These are phyloP conservation scores for Aphanomyces invadans DNA, from an alignment of 352 stramenopile genomes.

Conservation along the genomic window DNA sequence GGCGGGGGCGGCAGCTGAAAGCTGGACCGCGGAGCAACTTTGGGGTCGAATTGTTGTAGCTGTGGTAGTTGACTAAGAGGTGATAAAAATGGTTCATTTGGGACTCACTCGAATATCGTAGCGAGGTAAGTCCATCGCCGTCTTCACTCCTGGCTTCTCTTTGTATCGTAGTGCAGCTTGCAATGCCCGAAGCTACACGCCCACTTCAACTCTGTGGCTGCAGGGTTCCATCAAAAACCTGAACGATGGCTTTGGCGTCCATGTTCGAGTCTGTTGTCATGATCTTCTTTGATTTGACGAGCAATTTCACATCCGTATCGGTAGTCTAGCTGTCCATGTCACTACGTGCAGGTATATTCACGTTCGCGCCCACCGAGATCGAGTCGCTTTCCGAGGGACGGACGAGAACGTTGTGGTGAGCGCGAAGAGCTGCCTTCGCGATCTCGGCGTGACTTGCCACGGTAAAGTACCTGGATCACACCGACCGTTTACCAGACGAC, in stretches of 20 bases:
- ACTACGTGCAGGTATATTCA: neutral
- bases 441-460: neutral
- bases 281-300: constrained; percentile 10
- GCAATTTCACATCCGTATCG: constrained; percentile 1
- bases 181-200: neutral
- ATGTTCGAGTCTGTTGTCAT: neutral
- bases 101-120: constrained; percentile 13
- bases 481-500: neutral
- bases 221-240: no score
- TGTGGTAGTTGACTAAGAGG: neutral
- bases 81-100: neutral
- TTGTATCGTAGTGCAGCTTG: constrained; percentile 13
- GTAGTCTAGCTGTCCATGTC: neutral
- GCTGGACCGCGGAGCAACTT: neutral
- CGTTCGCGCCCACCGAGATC: no score
- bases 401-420: neutral
- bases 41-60: neutral
- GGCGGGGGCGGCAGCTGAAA: neutral
- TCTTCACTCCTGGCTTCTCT: neutral
- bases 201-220: no score
- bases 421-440: neutral
- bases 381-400: no score
- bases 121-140: constrained; percentile 1
- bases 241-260: constrained; percentile 12
- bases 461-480: neutral